Base-by-base conservation (phyloP, 202 grass and related monocot species). In the Musa balbisiana region DNA sequence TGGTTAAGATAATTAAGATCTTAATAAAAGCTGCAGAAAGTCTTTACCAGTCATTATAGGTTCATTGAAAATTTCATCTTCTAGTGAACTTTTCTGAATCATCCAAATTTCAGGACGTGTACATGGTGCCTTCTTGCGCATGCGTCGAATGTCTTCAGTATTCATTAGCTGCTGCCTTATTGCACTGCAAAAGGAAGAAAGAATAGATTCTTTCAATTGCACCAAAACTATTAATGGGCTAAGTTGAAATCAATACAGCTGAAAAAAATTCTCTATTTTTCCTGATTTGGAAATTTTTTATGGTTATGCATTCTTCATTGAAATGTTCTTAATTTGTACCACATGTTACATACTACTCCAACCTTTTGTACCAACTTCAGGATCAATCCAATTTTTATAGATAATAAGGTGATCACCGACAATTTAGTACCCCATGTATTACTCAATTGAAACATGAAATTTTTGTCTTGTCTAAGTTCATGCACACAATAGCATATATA, bases 121-220 rank as follows among this genome's bases (percentile, higher is more conserved):
- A 55, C 96, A 99, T 43, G 96, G 96, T 85, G 96, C 96, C 80
- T 99, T 99, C 85, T 90, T 99, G 51, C 96, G 91, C 74, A 99
- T 76, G 64, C 96, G 91, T n/a, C 87, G 80, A 88, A 99, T 92
- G 80, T 99, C 96, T 70, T 95, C 91, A 51, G 91, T 92, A 85
- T 81, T 99, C 76, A 99, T 88, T 80, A 99, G 83, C 78, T 99
- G 96, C 80, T 99, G 96, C 22, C 96, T 75, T 84, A 99, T 99
- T 74, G 80, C 90, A 76, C 96, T 99, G 82, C 50, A 69, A 78
- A 58, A 81, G 33, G 81, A 91, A 43, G 33, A 67, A 80, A 24
- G 56, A 72, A 73, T 29, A 33, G 15, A 14, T 6, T 25, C 5
- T 14, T 52, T 65, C 21, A 26, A 26, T 9, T 53, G 20, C 0